Conservation (phyloP, 768 basidiomycete genomes). For the Tulasnella calospora region DNA sequence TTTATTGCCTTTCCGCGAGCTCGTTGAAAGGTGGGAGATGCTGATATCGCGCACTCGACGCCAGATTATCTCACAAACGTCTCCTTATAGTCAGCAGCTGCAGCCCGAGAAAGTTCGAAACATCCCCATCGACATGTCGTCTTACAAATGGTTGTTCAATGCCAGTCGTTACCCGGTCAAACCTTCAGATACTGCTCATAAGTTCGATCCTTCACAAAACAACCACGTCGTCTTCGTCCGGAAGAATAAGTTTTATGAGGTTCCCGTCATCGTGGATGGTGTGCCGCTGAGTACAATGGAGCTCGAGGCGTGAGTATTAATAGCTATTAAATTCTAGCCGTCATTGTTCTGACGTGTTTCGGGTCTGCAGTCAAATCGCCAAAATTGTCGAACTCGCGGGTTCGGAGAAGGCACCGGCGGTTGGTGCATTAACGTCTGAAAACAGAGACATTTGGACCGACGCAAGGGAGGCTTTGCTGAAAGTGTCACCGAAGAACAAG, state of each 20-base stretch:
- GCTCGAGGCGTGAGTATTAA: conserved; percentile 58
- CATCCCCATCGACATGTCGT: conserved; percentile 49
- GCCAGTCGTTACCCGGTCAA: conserved; percentile 80
- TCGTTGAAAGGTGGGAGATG: conserved; percentile 68
- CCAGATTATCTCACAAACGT: background rate
- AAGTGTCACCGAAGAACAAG: conserved; percentile 61
- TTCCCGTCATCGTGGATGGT: conserved; percentile 65
- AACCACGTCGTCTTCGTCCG: conserved; percentile 89
- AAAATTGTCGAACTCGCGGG: conserved; percentile 64
- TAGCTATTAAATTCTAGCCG: conserved; percentile 56
- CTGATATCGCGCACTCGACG: background rate
- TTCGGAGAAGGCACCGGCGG: conserved; percentile 41
- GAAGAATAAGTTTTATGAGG: conserved; percentile 86
- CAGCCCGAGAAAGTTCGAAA: conserved; percentile 83
- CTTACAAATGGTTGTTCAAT: conserved; percentile 62
- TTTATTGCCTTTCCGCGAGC: conserved; percentile 73
- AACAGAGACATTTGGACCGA: conserved; percentile 89
- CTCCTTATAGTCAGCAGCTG: conserved; percentile 53
- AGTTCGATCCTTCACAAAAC: conserved; percentile 67
- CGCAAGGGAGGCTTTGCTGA: conserved; percentile 57
- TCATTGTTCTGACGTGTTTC: conserved; percentile 46
- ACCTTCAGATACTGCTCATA: conserved; percentile 75
- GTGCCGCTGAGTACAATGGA: conserved; percentile 70
- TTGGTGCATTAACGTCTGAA: conserved; percentile 84
- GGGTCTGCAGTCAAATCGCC: conserved; percentile 52